Evolutionary conservation across 176 grass and related monocot genomes (phyloP).

Genomic region (Alopecurus myosuroides): DNA sequence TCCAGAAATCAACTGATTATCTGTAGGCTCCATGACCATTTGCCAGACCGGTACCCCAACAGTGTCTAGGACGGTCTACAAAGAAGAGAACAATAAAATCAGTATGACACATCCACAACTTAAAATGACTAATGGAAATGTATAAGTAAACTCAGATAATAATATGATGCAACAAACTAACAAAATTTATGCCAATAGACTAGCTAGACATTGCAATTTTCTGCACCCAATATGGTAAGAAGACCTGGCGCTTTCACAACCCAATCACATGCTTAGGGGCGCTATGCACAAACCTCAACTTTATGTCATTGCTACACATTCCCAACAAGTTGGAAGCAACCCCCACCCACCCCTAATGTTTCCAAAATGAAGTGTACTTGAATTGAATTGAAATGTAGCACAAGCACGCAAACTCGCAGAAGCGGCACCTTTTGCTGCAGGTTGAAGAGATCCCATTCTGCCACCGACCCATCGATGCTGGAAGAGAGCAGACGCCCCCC

Average conservation of each 20-base stretch:
- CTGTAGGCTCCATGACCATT: conserved; percentile 79
- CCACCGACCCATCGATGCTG: conserved; percentile 74
- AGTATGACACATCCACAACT: background rate
- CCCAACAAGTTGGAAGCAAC: background rate
- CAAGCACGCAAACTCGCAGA: background rate
- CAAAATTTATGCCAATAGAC: background rate
- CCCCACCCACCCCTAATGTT: background rate
- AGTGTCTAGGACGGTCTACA: conserved; percentile 75
- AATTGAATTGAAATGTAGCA: conserved; percentile 10
- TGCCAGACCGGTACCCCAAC: conserved; percentile 72
- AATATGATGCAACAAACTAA: background rate
- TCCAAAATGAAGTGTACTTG: background rate
- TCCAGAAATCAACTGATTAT: conserved; percentile 31
- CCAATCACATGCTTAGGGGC: background rate
- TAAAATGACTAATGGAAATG: background rate
- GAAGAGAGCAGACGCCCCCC: conserved; percentile 77
- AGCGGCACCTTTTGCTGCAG: conserved; percentile 58
- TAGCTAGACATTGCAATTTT: background rate
- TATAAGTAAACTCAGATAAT: background rate
- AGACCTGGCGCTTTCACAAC: background rate
- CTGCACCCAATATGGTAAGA: background rate
- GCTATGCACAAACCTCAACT: background rate
- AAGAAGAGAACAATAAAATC: conserved; percentile 1
- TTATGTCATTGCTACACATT: background rate
- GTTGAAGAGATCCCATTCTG: conserved; percentile 86